Evolutionary conservation across 768 basidiomycete species (phyloP).

Genomic region (Naganishia onofrii): DNA sequence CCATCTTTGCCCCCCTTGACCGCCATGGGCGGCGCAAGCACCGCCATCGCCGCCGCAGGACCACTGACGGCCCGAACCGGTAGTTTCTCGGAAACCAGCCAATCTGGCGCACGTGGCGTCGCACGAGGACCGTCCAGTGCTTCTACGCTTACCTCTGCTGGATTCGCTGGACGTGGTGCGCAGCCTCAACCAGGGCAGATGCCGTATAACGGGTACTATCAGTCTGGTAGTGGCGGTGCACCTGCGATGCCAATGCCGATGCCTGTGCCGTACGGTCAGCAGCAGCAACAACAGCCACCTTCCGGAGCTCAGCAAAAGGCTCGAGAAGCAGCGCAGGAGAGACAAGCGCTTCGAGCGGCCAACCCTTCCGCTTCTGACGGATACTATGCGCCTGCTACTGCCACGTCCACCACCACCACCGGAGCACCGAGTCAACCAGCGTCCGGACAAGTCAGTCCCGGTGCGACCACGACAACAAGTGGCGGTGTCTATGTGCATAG

Average conservation of each 20-base stretch:
- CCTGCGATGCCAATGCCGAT: slow-evolving; percentile 17
- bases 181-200: slow-evolving; percentile 20
- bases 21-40: not conserved
- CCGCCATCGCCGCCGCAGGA: slow-evolving; percentile 3
- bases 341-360: slow-evolving; percentile 13
- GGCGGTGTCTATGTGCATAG: slow-evolving; percentile 40
- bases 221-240: not conserved
- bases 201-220: slow-evolving; percentile 14
- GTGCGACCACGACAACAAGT: not conserved
- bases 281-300: slow-evolving; percentile 1
- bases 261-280: slow-evolving; percentile 36
- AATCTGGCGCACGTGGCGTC: not conserved
- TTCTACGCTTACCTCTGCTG: slow-evolving; percentile 43
- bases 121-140: slow-evolving; percentile 44
- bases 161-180: slow-evolving; percentile 48
- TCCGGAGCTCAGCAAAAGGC: slow-evolving; percentile 41
- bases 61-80: not conserved
- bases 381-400: slow-evolving; percentile 1
- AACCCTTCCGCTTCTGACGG: slow-evolving; percentile 9
- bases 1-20: not conserved
- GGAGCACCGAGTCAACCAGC: not conserved
- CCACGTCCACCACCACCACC: not conserved
- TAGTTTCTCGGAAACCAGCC: slow-evolving; percentile 15
- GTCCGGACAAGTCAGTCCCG: not conserved
- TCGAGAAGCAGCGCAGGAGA: slow-evolving; percentile 49